Conservation (phyloP, 2,329 filamentous ascomycete genomes). For the Xylaria sp. region DNA sequence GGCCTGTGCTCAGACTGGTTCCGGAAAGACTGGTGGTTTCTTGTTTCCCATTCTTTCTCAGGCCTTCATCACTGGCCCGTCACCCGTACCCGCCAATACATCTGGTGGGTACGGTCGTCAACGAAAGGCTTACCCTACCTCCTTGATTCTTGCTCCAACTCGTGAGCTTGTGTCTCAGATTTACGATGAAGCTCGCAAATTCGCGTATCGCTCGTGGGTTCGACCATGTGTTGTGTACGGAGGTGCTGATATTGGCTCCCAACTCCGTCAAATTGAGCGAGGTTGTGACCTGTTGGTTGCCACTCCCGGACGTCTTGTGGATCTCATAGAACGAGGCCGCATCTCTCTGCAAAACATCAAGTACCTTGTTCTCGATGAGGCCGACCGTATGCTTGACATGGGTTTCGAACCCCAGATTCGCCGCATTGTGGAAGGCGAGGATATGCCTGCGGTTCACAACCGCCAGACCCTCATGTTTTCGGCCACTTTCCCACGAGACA, state of each 20-base stretch:
- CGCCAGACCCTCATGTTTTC: slow-evolving; percentile 99
- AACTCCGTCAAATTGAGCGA: slow-evolving; percentile 96
- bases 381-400: slow-evolving; percentile 99
- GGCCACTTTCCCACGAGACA: slow-evolving; percentile 97
- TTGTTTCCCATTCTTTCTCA: slow-evolving; percentile 99
- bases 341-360: slow-evolving; percentile 99
- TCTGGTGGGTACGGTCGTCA: slow-evolving; percentile 81
- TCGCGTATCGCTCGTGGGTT: slow-evolving; percentile 98
- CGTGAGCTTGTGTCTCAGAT: slow-evolving; percentile 99
- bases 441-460: slow-evolving; percentile 83
- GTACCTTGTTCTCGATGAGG: slow-evolving; percentile 98
- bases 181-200: slow-evolving; percentile 96
- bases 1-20: slow-evolving; percentile 99
- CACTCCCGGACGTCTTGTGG: slow-evolving; percentile 94
- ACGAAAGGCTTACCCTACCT: slow-evolving; percentile 97
- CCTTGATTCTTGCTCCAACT: slow-evolving; percentile 92
- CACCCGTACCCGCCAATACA: slow-evolving; percentile 65
- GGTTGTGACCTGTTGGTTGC: slow-evolving; percentile 97
- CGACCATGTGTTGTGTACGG: slow-evolving; percentile 98
- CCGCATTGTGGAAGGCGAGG: slow-evolving; percentile 96
- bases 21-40: slow-evolving; percentile 99
- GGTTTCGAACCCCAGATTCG: slow-evolving; percentile 99
- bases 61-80: slow-evolving; percentile 89
- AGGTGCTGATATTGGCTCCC: slow-evolving; percentile 97
- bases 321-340: slow-evolving; percentile 96